These are phyloP conservation scores for Trichoderma aggressivum DNA, from an alignment of 2,329 filamentous ascomycete genomes.

Conservation along the genomic window DNA sequence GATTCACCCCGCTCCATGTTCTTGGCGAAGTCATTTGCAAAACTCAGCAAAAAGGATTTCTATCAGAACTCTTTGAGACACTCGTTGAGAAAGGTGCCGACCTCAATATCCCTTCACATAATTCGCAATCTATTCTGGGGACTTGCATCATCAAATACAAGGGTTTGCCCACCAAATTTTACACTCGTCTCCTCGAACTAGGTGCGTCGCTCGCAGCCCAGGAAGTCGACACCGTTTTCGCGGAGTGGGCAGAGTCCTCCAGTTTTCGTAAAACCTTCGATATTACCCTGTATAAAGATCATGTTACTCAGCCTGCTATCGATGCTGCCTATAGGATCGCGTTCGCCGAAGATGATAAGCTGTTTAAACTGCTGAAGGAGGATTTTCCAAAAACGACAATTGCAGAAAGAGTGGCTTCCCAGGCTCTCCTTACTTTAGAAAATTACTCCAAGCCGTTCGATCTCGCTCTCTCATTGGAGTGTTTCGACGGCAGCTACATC, in stretches of 20 bases:
- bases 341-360: neutral
- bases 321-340: neutral
- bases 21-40: neutral
- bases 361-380: neutral
- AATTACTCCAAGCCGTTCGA: neutral
- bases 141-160: neutral
- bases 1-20: neutral
- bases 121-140: neutral
- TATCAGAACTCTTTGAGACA: neutral
- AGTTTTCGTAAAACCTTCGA: neutral
- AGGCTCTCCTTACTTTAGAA: neutral
- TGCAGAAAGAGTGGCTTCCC: neutral
- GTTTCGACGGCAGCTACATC: conserved; percentile 12
- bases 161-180: neutral
- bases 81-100: neutral
- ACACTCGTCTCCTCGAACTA: neutral
- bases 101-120: neutral
- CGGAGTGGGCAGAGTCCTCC: neutral
- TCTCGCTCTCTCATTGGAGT: neutral
- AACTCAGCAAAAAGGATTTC: neutral
- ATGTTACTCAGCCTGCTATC: neutral
- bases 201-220: neutral
- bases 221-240: conserved; percentile 3
- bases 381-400: neutral
- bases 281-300: neutral